Conservation (phyloP, 2,329 filamentous ascomycete species). For the Hirsutella rhossiliensis region DNA sequence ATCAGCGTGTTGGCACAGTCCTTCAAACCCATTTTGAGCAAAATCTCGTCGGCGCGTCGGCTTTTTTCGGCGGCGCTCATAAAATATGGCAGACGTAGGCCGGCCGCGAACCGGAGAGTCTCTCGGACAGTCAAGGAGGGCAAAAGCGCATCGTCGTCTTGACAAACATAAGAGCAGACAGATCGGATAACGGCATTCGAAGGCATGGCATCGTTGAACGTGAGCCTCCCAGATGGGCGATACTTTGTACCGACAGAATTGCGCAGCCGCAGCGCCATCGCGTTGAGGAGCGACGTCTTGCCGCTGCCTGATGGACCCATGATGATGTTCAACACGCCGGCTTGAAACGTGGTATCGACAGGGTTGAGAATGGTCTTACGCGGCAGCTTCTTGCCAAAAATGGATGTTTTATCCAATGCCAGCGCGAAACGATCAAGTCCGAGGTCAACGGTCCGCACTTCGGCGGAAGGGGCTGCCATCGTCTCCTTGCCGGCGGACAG, state of each 20-base stretch:
- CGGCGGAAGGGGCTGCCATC: slow-evolving; percentile 40
- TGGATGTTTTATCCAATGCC: slow-evolving; percentile 47
- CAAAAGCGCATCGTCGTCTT: slow-evolving; percentile 65
- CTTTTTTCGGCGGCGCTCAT: slow-evolving; percentile 59
- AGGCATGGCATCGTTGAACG: slow-evolving; percentile 58
- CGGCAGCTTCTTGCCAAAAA: slow-evolving; percentile 37
- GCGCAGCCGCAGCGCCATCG: slow-evolving; percentile 56
- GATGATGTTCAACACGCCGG: slow-evolving; percentile 61
- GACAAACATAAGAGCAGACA: slow-evolving; percentile 65
- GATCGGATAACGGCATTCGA: slow-evolving; percentile 58
- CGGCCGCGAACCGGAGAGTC: slow-evolving; percentile 59
- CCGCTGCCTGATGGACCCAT: slow-evolving; percentile 72
- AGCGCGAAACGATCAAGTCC: slow-evolving; percentile 52
- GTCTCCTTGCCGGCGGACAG: slow-evolving; percentile 60
- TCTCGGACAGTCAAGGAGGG: slow-evolving; percentile 66
- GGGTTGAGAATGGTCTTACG: slow-evolving; percentile 53
- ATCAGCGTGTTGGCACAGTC: slow-evolving; percentile 68
- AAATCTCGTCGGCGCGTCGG: slow-evolving; percentile 55
- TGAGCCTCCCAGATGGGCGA: slow-evolving; percentile 46
- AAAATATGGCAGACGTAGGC: slow-evolving; percentile 56
- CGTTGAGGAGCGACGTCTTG: slow-evolving; percentile 63
- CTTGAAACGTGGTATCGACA: slow-evolving; percentile 52
- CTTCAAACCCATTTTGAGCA: slow-evolving; percentile 65
- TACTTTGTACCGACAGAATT: slow-evolving; percentile 52
- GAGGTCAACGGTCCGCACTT: slow-evolving; percentile 50